These are phyloP conservation scores for Lasiodiplodia theobromae DNA, from an alignment of 2,329 filamentous ascomycete species.

Conservation along the genomic window DNA sequence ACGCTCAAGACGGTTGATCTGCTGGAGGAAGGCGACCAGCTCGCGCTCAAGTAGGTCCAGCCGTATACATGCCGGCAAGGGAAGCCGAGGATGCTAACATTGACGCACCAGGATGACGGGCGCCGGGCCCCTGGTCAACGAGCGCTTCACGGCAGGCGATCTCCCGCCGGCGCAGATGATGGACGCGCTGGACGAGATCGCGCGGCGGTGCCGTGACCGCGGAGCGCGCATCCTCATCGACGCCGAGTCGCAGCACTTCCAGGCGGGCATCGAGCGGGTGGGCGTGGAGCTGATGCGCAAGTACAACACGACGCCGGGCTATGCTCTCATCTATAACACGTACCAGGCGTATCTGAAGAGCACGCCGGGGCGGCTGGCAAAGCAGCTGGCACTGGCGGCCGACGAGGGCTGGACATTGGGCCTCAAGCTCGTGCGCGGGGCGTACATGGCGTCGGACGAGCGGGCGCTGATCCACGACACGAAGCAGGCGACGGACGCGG, in stretches of 20 bases:
- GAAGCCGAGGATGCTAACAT: slow-evolving; percentile 30
- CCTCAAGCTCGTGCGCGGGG: slow-evolving; percentile 64
- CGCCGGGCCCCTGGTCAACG: slow-evolving; percentile 50
- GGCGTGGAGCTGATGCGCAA: slow-evolving; percentile 61
- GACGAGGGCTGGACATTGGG: slow-evolving; percentile 61
- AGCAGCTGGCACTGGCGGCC: slow-evolving; percentile 55
- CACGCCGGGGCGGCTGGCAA: slow-evolving; percentile 50
- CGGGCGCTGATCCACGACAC: slow-evolving; percentile 60
- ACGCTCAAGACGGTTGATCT: slow-evolving; percentile 72
- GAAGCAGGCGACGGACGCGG: slow-evolving; percentile 62
- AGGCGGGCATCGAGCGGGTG: slow-evolving; percentile 60
- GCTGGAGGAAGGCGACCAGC: slow-evolving; percentile 54
- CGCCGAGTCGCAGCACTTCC: slow-evolving; percentile 61
- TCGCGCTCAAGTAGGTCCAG: slow-evolving; percentile 52
- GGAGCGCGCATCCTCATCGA: slow-evolving; percentile 58
- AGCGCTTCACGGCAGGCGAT: slow-evolving; percentile 48
- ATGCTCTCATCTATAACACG: slow-evolving; percentile 72
- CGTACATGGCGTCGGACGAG: slow-evolving; percentile 61
- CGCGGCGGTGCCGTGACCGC: slow-evolving; percentile 48
- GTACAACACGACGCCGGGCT: slow-evolving; percentile 52
- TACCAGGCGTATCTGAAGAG: slow-evolving; percentile 65
- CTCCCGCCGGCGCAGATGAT: slow-evolving; percentile 49
- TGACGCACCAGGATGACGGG: slow-evolving; percentile 49
- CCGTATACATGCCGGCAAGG: slow-evolving; percentile 42
- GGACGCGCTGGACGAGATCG: slow-evolving; percentile 49